phyloP scores from a whole-genome alignment of 1,139 yeast genomes.

The Pneumocystis oryctolagi region DNA sequence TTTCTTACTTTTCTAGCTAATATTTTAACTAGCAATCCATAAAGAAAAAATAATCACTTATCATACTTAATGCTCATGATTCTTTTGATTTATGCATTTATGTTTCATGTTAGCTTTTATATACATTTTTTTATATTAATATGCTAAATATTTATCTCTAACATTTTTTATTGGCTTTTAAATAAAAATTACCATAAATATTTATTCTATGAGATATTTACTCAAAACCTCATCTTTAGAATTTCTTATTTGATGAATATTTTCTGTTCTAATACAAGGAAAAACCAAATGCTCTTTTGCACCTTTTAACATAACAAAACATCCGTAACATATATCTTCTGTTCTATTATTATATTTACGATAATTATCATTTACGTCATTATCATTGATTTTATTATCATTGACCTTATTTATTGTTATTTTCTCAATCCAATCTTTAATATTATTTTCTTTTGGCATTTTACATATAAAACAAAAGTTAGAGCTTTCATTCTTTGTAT shows the following conservation, averaged over 20 bases:
- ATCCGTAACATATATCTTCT: conserved; percentile 14
- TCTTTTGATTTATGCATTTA: neutral
- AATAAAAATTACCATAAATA: neutral
- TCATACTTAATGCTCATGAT: neutral
- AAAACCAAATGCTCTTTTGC: neutral
- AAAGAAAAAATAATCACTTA: neutral
- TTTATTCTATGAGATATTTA: conserved; percentile 9
- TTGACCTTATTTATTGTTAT: conserved; percentile 57
- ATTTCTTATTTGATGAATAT: neutral
- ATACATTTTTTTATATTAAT: neutral
- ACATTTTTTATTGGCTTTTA: no score
- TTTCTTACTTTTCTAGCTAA: neutral
- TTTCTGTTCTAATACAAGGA: conserved; percentile 11
- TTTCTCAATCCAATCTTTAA: conserved; percentile 47
- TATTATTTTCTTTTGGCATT: conserved; percentile 34
- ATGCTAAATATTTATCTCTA: neutral
- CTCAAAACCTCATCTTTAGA: conserved; percentile 8
- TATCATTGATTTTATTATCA: neutral
- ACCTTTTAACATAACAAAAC: conserved; percentile 13
- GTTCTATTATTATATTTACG: neutral
- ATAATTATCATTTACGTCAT: neutral
- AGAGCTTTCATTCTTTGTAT: conserved; percentile 10
- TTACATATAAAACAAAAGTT: conserved; percentile 26
- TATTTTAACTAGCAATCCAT: neutral
- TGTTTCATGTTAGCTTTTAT: neutral